Evolutionary conservation across 306 rosid genomes (phyloP).

Genomic region (Gastrolobium bilobum): DNA sequence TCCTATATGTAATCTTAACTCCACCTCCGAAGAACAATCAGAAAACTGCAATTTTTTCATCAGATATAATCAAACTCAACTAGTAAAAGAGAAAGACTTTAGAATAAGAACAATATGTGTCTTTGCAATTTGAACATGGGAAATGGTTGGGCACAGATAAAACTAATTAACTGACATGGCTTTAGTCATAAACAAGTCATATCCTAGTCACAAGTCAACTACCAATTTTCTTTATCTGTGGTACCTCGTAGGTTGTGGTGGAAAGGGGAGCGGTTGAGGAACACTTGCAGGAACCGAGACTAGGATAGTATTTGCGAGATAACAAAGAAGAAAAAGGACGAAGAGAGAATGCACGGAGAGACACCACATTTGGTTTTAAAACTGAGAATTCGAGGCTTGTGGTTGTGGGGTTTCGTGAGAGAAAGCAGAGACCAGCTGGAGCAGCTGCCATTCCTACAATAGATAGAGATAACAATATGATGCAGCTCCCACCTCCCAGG

Average conservation of each 20-base stretch:
- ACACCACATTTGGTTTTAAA: conserved; percentile 41
- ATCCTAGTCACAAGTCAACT: conserved; percentile 1
- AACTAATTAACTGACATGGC: neutral
- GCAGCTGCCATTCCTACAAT: conserved; percentile 15
- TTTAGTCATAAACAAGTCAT: neutral
- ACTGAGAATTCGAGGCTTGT: conserved; percentile 29
- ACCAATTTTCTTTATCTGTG: neutral
- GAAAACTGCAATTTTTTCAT: conserved; percentile 73
- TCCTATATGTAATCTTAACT: conserved; percentile 70
- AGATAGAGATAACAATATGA: conserved; percentile 26
- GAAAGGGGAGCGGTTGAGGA: conserved; percentile 65
- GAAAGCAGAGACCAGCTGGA: conserved; percentile 31
- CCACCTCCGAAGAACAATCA: conserved; percentile 85
- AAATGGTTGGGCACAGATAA: neutral
- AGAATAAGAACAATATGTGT: neutral
- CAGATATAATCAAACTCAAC: conserved; percentile 22
- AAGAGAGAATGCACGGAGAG: conserved; percentile 37
- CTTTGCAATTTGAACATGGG: neutral
- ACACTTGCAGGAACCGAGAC: conserved; percentile 57
- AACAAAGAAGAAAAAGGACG: neutral
- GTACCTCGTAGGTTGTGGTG: conserved; percentile 77
- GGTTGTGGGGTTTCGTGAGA: conserved; percentile 50
- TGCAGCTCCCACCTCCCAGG: neutral
- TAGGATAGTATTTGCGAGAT: conserved; percentile 18
- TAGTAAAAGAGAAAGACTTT: neutral